Base-by-base conservation (phyloP, 176 grass and related monocot species). In the Phoenix dactylifera region DNA sequence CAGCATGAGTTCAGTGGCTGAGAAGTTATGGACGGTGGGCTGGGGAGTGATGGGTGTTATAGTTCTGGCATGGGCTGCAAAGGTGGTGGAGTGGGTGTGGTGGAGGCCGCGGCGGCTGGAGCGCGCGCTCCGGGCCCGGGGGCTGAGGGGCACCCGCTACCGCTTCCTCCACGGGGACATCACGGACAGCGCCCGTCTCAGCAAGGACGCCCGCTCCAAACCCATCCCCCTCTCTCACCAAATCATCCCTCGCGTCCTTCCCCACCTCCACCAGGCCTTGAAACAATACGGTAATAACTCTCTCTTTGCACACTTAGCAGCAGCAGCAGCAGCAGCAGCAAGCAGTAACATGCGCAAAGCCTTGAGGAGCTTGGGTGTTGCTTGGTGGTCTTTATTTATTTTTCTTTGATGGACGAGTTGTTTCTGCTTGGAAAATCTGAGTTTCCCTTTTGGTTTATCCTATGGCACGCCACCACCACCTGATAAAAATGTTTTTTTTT, bases 81-180 rank as follows among this genome's bases (percentile, higher is more conserved):
- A 22, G 53, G 54, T 22, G 54, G 7, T 55, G 54, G 54, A 23
- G 6, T 55, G 18, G 54, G 54, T 23, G 54, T 55, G 54, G 54
- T 55, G 54, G 54, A 18, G 54, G 19, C 54, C 54, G 18, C n/a
- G 54, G 54, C 54, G 54, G 54, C 54, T 55, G 18, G 54, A 55
- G 54, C 54, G 54, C 18, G 54, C 54, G 54, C 54, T 55, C 18
- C 54, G 18, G 54, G 54, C 54, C 2, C 54, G 6, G 18, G 54
- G 54, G 7, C 19, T 55, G 54, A 18, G 54, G 54, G 54, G 54
- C 54, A 55, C 54, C 19, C 4, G 7, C 18, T 55, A 55, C 54
- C 54, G 54, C 4, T 4, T 55, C 18, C 12, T 19, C 54, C 5
- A 10, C n/a, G 54, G 54, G 7, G 19, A 22, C 54, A 4, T 23